Evolutionary conservation across 768 basidiomycete genomes (phyloP), one percentile per base, ranked within the genome.

Genomic region (Favolaschia claudopus): DNA sequence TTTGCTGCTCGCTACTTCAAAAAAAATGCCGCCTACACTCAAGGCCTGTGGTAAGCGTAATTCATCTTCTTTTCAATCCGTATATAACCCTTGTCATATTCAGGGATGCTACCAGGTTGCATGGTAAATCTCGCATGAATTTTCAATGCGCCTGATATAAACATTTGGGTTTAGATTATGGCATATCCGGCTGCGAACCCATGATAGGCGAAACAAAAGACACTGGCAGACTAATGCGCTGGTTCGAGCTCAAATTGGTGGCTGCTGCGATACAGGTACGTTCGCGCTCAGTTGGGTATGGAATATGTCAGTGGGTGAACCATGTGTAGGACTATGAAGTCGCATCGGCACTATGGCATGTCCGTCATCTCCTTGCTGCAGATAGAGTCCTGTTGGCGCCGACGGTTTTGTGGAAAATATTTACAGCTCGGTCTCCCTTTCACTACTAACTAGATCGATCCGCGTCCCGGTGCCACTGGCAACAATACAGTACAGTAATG

Each of bases 301-400:
- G 15, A 34, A 7, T 45, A 17, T n/a, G 17, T 27, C 20, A 10
- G 7, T 32, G 4, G n/a, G n/a, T n/a, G n/a, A n/a, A 27, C 25
- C 31, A 15, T 36, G 15, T 19, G 37, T 12, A 63, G 62, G 51
- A 59, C 27, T 24, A 20, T 1, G 62, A 49, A 17, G 62, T 55
- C 8, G 62, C 58, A 9, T 55, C 52, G 8, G 58, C 62, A 2
- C 24, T 64, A n/a, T 64, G 62, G 58, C 52, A 72, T 65, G 48
- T 56, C 14, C 46, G 62, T 4, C 57, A 71, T 77, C 39, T 64
- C 53, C 36, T 64, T 12, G 43, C 48, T 37, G 19, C 67, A 3
- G 56, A 58, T 10, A 37, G n/a, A n/a, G n/a, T 33, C 5, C 32
- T 58, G 15, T n/a, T 50, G 13, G 38, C 39, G 39, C 56, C 56